phyloP scores from a whole-genome alignment of 345 rosid species.

The Bruguiera sexangula region DNA sequence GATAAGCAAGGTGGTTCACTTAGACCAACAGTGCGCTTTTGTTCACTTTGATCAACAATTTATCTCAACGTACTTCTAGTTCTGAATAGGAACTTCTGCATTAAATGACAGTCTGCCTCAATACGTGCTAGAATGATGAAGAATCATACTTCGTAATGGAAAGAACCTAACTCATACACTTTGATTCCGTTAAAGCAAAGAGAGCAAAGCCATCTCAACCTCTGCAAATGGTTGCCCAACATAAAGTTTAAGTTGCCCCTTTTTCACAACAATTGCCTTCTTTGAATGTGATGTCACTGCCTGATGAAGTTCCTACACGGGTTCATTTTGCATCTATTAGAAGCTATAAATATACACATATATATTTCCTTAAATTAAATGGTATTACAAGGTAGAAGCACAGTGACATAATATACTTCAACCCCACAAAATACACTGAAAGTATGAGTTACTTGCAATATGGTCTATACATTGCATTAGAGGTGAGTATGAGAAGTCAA shows the following conservation, averaged over 20 bases:
- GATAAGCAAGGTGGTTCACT: no score
- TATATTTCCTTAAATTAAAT: neutral
- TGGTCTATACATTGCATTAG: neutral
- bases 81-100: no score
- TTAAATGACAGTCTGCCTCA: no score
- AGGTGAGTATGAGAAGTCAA: no score
- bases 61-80: no score
- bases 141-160: no score
- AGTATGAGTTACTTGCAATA: neutral
- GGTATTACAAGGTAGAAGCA: neutral
- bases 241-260: conserved; percentile 67
- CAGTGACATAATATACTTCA: neutral
- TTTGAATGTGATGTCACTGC: conserved; percentile 41
- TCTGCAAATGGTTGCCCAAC: conserved; percentile 73
- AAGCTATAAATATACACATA: no score
- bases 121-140: no score
- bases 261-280: conserved; percentile 63
- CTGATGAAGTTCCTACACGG: conserved; percentile 55
- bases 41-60: no score
- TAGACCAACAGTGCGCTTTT: no score
- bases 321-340: neutral
- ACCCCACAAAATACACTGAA: neutral
- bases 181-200: conserved; percentile 41
- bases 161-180: neutral
- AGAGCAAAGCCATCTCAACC: conserved; percentile 59